A percentile compares a stretch with the other conserved stretches of the same genome.
These are phyloP conservation scores for Jatropha multifida DNA, from an alignment of 441 rosid genomes.

Conservation along the genomic window DNA sequence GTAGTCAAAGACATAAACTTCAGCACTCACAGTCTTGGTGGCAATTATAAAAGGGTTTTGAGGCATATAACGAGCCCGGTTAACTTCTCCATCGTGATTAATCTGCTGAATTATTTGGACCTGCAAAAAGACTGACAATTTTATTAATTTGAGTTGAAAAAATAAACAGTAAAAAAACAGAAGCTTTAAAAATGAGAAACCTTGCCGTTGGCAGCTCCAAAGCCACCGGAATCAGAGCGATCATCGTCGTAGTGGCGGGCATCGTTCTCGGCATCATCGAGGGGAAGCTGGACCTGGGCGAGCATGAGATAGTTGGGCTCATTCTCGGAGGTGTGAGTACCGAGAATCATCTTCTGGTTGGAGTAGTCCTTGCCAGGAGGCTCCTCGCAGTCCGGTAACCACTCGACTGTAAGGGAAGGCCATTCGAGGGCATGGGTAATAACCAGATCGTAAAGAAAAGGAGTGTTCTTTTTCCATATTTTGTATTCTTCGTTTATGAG, in stretches of 20 bases:
- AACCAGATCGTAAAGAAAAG: constrained; percentile 90
- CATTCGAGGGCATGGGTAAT: constrained; percentile 97
- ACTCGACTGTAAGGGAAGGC: constrained; percentile 98
- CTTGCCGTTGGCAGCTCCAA: constrained; percentile 87
- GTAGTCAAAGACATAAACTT: constrained; percentile 90
- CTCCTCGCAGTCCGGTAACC: constrained; percentile 91
- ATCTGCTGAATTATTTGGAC: constrained; percentile 96
- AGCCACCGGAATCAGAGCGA: constrained; percentile 79
- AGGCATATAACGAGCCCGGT: constrained; percentile 98
- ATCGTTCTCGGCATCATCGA: constrained; percentile 80
- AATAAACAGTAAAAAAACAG: not conserved
- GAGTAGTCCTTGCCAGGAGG: constrained; percentile 88
- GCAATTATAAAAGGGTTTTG: constrained; percentile 89
- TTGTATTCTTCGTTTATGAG: constrained; percentile 93
- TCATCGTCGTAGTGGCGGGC: constrained; percentile 92
- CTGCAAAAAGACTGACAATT: constrained; percentile 27
- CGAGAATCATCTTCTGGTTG: constrained; percentile 94
- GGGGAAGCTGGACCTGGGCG: constrained; percentile 94
- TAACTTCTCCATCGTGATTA: constrained; percentile 94
- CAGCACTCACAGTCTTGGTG: constrained; percentile 89
- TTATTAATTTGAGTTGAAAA: not conserved
- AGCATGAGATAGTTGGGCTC: constrained; percentile 96
- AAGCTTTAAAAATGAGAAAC: constrained; percentile 26
- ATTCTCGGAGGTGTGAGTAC: constrained; percentile 96
- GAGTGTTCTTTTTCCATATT: constrained; percentile 98